These are phyloP conservation scores for Zygoascus sp. DNA, from an alignment of 1,139 yeast species.

Conservation along the genomic window DNA sequence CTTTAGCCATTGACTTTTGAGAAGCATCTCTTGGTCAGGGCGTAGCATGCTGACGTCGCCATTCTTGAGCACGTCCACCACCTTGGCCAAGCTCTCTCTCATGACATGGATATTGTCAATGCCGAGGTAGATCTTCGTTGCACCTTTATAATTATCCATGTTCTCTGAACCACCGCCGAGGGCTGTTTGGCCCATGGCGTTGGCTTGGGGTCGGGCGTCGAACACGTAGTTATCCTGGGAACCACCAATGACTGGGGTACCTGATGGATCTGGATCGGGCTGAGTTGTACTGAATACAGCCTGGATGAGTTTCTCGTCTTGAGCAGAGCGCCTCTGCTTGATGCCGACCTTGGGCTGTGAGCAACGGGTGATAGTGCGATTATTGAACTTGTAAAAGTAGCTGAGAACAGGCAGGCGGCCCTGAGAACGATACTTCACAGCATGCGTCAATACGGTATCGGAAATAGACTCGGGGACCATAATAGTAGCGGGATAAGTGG, in stretches of 20 bases:
- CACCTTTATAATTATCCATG: conserved; percentile 72
- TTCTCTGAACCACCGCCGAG: conserved; percentile 95
- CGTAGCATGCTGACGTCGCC: conserved; percentile 55
- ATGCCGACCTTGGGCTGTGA: conserved; percentile 92
- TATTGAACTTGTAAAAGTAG: conserved; percentile 66
- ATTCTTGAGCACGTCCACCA: conserved; percentile 60
- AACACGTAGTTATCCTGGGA: conserved; percentile 64
- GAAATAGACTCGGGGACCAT: conserved; percentile 73
- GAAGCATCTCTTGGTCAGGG: conserved; percentile 44
- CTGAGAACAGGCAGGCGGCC: conserved; percentile 78
- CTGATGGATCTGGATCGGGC: conserved; percentile 13
- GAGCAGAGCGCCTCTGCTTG: conserved; percentile 81
- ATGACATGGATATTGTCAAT: conserved; percentile 94
- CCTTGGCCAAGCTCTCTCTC: conserved; percentile 71
- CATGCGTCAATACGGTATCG: conserved; percentile 77
- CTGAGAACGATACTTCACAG: conserved; percentile 81
- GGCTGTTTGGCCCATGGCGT: conserved; percentile 96
- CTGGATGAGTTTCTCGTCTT: conserved; percentile 76
- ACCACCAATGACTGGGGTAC: conserved; percentile 23
- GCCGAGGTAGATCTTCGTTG: conserved; percentile 73
- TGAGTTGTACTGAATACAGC: conserved; percentile 55
- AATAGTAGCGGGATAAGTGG: conserved; percentile 66
- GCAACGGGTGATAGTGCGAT: conserved; percentile 77
- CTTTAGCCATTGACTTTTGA: conserved; percentile 76
- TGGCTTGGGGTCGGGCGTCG: conserved; percentile 87